Base-by-base conservation (phyloP, 2,329 filamentous ascomycete genomes). In the Magnaporthales sp. region DNA sequence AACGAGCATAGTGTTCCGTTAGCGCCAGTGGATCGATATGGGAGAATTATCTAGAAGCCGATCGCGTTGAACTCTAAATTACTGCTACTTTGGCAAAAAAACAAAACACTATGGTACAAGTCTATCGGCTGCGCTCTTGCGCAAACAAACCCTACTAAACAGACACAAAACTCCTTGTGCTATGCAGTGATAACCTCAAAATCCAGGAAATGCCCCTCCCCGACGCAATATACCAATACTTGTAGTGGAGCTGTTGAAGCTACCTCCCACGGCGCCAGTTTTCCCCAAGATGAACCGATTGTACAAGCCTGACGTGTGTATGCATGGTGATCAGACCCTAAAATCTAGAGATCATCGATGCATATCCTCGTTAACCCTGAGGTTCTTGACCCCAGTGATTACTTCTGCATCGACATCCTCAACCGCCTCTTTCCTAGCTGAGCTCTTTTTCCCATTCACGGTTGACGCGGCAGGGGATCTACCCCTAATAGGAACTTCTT, bases 361-460 rank as follows among this genome's bases (percentile, higher is more conserved):
- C 31, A 51, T 70, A 65, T 75, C 77, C 71, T 79, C 79, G 67
- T 82, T 80, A 46, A 85, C 69, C 65, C 79, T 77, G 65, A 88
- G 74, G 68, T 84, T 79, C 75, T 81, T 80, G 76, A 89, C 75
- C 66, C 86, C 86, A 22, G 85, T 87, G 66, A 88, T 87, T 30
- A 86, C 70, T 74, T 88, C 85, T 2, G 84, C 86, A 66, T 79
- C 77, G 11, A 80, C 66, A 70, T 88, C 86, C 13, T 24, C n/a
- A n/a, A 22, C 63, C 24, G 27, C 60, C 11, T 68, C 51, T 22
- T 62, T 29, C n/a, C 66, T 6, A 68, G 19, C n/a, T 38, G 54
- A 31, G 8, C n/a, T 26, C 54, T n/a, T 63, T 32, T 24, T 31
- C 11, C 32, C 58, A 63, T 62, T 62, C 27, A 38, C 22, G 15